A percentile compares a stretch with the other conserved stretches of the same genome.
These are phyloP conservation scores for Cladosporium sp. DNA, from an alignment of 2,329 filamentous ascomycete species.

Conservation along the genomic window DNA sequence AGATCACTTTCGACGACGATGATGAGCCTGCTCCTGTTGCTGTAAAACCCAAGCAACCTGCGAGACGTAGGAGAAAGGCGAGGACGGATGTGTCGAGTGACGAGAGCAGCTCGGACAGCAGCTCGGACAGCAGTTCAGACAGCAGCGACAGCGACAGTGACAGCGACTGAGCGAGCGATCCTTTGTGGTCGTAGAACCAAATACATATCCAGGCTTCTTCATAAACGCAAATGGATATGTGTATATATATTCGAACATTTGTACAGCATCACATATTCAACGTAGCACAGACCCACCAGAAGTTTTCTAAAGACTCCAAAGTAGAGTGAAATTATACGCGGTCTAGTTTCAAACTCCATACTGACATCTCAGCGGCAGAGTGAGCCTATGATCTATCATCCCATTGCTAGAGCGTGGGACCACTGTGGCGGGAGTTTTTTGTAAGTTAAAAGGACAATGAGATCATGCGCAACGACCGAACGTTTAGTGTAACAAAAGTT, in stretches of 20 bases:
- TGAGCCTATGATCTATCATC: too few species aligned
- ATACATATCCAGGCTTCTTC: not conserved
- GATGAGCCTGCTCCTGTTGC: conserved; percentile 11
- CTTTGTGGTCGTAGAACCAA: not conserved
- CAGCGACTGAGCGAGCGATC: conserved; percentile 12
- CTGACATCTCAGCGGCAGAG: too few species aligned
- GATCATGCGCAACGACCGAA: not conserved
- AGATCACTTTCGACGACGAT: conserved; percentile 7
- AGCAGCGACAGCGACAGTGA: conserved; percentile 23
- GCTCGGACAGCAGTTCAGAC: conserved; percentile 13
- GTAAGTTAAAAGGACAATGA: too few species aligned
- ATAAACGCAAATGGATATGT: not conserved
- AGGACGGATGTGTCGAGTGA: conserved; percentile 38
- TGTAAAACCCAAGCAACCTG: conserved; percentile 7
- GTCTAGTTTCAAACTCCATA: too few species aligned
- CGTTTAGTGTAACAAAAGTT: not conserved
- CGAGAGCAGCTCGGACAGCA: conserved; percentile 25
- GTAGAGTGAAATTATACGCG: too few species aligned
- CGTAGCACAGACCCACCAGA: not conserved
- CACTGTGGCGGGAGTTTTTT: too few species aligned
- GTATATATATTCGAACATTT: not conserved
- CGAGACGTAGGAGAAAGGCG: conserved; percentile 33
- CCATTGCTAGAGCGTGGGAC: too few species aligned
- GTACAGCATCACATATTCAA: not conserved
- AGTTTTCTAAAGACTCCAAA: too few species aligned